phyloP scores from a whole-genome alignment of 2,329 filamentous ascomycete species.

The Plenodomus tracheiphilus region DNA sequence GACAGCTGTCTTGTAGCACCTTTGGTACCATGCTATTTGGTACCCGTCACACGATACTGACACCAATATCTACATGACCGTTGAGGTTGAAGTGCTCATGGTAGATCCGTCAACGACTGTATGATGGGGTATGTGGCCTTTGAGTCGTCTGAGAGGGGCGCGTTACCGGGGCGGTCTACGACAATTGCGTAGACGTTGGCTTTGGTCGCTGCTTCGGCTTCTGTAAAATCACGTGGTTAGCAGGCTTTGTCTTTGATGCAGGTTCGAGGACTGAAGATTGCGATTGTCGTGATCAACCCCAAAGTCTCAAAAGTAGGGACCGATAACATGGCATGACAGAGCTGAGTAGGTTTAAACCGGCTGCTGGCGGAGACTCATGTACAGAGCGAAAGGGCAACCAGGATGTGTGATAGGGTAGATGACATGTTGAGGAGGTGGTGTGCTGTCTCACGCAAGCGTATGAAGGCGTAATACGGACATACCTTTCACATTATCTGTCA shows the following conservation, averaged over 20 bases:
- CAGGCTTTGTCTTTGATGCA: conserved; percentile 1
- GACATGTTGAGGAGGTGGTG: conserved; percentile 6
- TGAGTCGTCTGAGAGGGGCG: conserved; percentile 51
- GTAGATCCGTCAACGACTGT: conserved; percentile 44
- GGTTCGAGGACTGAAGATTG: too few species aligned
- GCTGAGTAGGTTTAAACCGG: background rate
- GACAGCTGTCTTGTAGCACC: background rate
- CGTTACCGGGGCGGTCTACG: conserved; percentile 69
- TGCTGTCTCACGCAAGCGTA: conserved; percentile 13
- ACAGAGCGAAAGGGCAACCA: conserved; percentile 17
- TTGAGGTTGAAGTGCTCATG: conserved; percentile 7
- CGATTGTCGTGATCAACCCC: too few species aligned
- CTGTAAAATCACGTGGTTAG: conserved; percentile 28
- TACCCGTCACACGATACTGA: too few species aligned
- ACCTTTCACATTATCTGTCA: conserved; percentile 75
- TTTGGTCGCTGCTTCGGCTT: conserved; percentile 50
- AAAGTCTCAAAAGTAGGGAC: background rate
- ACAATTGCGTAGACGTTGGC: conserved; percentile 50
- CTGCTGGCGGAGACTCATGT: background rate
- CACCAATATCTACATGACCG: too few species aligned
- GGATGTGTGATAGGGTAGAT: background rate
- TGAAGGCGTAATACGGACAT: conserved; percentile 13
- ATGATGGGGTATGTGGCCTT: conserved; percentile 30
- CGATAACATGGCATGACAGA: conserved; percentile 1
- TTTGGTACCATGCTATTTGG: too few species aligned